Base-by-base conservation (phyloP, 441 rosid genomes). In the Geranium incanum region DNA sequence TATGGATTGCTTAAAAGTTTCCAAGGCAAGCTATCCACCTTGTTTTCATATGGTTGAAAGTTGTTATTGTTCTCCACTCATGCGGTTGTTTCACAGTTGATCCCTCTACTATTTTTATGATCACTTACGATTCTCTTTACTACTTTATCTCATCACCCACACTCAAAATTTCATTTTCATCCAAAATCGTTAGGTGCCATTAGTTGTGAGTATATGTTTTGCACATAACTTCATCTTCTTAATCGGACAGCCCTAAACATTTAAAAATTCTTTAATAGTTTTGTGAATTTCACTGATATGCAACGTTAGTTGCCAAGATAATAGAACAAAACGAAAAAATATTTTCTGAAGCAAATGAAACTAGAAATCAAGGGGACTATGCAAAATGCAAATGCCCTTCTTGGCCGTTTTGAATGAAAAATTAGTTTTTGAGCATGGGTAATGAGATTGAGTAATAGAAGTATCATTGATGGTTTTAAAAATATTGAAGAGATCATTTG, bases 1-100 rank as follows among this genome's bases (percentile, higher is more conserved):
- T 71, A 71, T 86, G 18, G 93, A 93, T 50, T 89, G 96, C 78
- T 77, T 95, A 73, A 91, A 86, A 75, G 87, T 82, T 72, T 95
- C 99, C 0, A 91, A 91, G 91, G 99, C 80, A 86, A 88, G 90
- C 71, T 76, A 4, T 28, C 72, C n/a, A n/a, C 59, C 65, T 77
- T 66, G 33, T 62, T 68, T 70, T 59, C 16, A 15, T 12, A 48
- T 12, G 16, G 57, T n/a, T 48, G 13, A 48, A 48, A 48, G 57
- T 48, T 48, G 5, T 48, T 48, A 48, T 48, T 48, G 57, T 4
- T 15, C 15, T 48, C 57, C 57, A 48, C 4, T 15, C 15, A 12
- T 48, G n/a, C 57, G 16, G 57, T n/a, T 48, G 57, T 48, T 48
- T 48, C 57, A 48, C 1, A 45, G 12, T 45, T 9, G 13, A 45